These are phyloP conservation scores for Ceratocystis eucalypticola DNA, from an alignment of 2,329 filamentous ascomycete genomes.

Conservation along the genomic window DNA sequence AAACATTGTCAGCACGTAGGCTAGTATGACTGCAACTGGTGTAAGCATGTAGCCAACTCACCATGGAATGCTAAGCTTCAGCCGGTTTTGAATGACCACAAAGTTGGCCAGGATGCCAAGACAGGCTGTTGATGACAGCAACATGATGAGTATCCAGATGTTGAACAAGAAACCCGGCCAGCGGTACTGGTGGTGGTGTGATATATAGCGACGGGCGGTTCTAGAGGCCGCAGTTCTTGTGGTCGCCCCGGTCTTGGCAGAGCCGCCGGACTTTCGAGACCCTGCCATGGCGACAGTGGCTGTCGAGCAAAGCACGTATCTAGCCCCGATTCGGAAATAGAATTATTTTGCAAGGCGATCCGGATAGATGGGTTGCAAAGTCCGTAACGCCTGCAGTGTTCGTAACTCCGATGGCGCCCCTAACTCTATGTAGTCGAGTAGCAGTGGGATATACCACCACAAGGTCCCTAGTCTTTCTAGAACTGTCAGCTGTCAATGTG, in stretches of 20 bases:
- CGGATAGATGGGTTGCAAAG: too few species aligned
- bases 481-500: too few species aligned
- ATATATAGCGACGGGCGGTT: conserved; percentile 24
- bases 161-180: conserved; percentile 57
- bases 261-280: not conserved
- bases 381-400: too few species aligned
- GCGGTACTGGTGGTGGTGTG: conserved; percentile 45
- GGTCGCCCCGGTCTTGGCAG: not conserved
- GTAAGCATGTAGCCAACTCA: conserved; percentile 26
- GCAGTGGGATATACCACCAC: too few species aligned
- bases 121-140: conserved; percentile 37
- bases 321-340: not conserved
- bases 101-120: conserved; percentile 50
- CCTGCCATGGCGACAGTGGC: not conserved
- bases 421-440: too few species aligned
- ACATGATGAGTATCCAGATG: conserved; percentile 53
- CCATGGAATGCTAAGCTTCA: conserved; percentile 46
- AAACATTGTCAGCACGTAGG: too few species aligned
- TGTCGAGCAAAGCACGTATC: not conserved
- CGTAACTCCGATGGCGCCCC: too few species aligned
- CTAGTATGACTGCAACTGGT: too few species aligned
- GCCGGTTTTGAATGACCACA: conserved; percentile 42
- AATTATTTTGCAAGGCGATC: too few species aligned
- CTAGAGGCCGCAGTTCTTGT: not conserved
- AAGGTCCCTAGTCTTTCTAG: too few species aligned